phyloP scores from a whole-genome alignment of 768 basidiomycete genomes.

The Phylloporus rhodoxanthus region DNA sequence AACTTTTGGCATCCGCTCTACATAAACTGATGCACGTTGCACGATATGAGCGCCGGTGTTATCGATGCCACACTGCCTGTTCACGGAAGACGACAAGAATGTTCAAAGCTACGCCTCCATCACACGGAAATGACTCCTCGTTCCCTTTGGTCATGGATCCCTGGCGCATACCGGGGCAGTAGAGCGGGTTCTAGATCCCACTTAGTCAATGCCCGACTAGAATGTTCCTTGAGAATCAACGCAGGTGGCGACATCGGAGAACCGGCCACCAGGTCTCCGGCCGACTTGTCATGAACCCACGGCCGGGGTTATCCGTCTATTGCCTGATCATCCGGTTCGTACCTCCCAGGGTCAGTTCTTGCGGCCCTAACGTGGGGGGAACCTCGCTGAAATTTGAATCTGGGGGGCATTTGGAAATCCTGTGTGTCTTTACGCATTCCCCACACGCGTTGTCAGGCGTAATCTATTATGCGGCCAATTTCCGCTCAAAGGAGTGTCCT shows the following conservation, averaged over 20 bases:
- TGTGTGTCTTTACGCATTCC: not conserved
- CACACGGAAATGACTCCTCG: constrained; percentile 8
- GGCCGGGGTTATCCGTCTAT: too few relatives aligned
- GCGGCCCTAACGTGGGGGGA: not conserved
- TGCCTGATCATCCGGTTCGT: not conserved
- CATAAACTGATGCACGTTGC: constrained; percentile 6
- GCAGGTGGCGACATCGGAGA: not conserved
- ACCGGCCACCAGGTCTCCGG: not conserved
- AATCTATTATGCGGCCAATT: not conserved
- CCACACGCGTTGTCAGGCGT: not conserved
- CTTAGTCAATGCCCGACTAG: not conserved
- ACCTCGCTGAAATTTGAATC: not conserved
- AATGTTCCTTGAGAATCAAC: not conserved
- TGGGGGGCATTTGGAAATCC: not conserved
- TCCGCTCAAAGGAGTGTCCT: not conserved
- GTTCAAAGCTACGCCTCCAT: constrained; percentile 2
- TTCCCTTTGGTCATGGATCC: not conserved
- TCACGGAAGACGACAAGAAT: constrained; percentile 2
- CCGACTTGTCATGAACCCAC: too few relatives aligned
- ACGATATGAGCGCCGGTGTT: constrained; percentile 1
- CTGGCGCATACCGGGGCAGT: not conserved
- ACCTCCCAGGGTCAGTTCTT: not conserved
- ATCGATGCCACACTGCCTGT: constrained; percentile 3
- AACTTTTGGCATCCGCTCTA: constrained; percentile 5
- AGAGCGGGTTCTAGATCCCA: not conserved